phyloP scores from a whole-genome alignment of 202 grass and related monocot genomes.

The Setaria viridis region DNA sequence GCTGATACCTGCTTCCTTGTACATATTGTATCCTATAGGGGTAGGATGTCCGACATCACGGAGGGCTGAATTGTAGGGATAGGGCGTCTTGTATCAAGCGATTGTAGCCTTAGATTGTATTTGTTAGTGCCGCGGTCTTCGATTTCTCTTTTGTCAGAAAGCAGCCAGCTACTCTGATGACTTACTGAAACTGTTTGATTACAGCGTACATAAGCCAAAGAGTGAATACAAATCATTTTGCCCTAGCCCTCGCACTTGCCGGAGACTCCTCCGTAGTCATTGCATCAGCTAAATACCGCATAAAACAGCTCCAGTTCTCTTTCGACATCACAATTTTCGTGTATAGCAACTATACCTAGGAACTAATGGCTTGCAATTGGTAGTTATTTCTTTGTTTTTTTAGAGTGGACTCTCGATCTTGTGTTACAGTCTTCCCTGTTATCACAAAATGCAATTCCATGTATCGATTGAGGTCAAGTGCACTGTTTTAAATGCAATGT shows the following conservation, averaged over 20 bases:
- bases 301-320: neutral
- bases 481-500: neutral
- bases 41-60: slow-evolving; percentile 40
- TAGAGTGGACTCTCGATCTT: neutral
- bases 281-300: neutral
- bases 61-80: slow-evolving; percentile 57
- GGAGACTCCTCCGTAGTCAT: neutral
- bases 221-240: slow-evolving; percentile 49
- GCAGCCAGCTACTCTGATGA: neutral
- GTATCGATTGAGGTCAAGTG: neutral
- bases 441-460: neutral
- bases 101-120: slow-evolving; percentile 54
- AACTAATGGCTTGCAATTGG: neutral
- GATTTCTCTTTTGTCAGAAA: slow-evolving; percentile 19
- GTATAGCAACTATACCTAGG: neutral
- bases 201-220: slow-evolving; percentile 46
- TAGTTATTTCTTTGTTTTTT: neutral
- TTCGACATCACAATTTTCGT: neutral
- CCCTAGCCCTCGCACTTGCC: neutral
- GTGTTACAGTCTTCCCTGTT: neutral
- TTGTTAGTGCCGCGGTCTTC: slow-evolving; percentile 37
- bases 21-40: slow-evolving; percentile 65
- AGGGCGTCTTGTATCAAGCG: slow-evolving; percentile 48
- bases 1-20: slow-evolving; percentile 50
- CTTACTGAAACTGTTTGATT: slow-evolving; percentile 40